Base-by-base conservation (phyloP, 352 stramenopile genomes). In the Phytophthora ohioensis region DNA sequence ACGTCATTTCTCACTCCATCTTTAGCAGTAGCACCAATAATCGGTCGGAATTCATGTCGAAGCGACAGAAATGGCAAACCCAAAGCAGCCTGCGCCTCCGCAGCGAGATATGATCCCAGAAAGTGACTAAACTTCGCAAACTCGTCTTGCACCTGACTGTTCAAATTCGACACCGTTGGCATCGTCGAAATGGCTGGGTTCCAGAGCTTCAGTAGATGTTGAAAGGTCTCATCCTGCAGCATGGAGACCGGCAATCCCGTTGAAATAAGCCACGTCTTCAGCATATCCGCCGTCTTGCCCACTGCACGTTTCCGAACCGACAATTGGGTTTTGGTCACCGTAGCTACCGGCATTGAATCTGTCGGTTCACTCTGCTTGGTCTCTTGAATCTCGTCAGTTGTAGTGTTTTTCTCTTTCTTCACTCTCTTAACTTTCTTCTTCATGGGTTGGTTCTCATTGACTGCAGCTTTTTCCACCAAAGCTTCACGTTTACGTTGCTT, bases 201-300 rank as follows among this genome's bases (percentile, higher is more conserved):
- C 17, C 57, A 59, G 11, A 67, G 60, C 12, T 63, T 69, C 30
- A 73, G 6, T n/a, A 82, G 35, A 0, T 69, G 54, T 17, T 67
- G 75, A 12, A 78, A 62, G 13, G 55, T 42, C 10, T 69, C 36
- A 31, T 75, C 58, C 15, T 71, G 42, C 12, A 77, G 41, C 17
- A 60, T 42, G 4, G 64, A 72, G 13, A 71, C n/a, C 4, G 67
- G 38, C 11, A 75, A 55, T 0, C 71, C 71, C 10, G 75, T 63
- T 11, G 71, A 73, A 38, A 82, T 42, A 15, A 82, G 75, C 75
- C 75, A 82, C 4, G 35, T 67, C 15, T 66, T 69, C 4, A 75
- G 15, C 3, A 79, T 48, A 10, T 78, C 73, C 4, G 31, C 12
- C 0, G 64, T 73, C 53, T 69, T 70, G 9, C 21, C 53, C 11